These are phyloP conservation scores for Manihot esculenta DNA, from an alignment of 441 rosid genomes.

Conservation along the genomic window DNA sequence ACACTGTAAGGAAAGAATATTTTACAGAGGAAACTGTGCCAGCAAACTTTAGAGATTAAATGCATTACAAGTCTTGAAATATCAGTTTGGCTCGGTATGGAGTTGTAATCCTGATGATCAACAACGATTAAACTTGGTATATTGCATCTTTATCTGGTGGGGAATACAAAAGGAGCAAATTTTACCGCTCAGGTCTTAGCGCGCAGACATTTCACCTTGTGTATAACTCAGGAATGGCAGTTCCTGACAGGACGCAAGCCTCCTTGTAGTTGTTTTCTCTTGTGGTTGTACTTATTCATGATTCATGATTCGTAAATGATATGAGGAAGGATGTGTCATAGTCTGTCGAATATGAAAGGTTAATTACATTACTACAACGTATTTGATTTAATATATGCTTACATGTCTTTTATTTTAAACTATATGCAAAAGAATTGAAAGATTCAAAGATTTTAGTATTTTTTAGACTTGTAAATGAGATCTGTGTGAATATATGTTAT, in stretches of 20 bases:
- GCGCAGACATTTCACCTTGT: not conserved
- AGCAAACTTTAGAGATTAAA: conserved; percentile 45
- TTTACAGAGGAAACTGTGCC: conserved; percentile 84
- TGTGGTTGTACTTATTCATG: not conserved
- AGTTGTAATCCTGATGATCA: not conserved
- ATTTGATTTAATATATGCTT: no score
- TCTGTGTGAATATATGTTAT: no score
- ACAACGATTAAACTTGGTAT: not conserved
- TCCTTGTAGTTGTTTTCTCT: not conserved
- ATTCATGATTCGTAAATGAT: not conserved
- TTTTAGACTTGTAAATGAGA: no score
- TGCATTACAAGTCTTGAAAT: not conserved
- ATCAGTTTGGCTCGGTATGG: conserved; percentile 3
- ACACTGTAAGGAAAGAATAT: conserved; percentile 64
- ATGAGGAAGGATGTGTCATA: not conserved
- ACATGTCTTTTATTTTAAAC: no score
- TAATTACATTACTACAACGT: no score
- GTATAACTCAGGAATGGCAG: not conserved
- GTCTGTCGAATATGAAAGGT: not conserved
- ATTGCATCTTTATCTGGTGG: not conserved
- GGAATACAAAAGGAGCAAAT: not conserved
- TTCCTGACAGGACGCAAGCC: not conserved
- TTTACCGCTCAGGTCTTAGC: not conserved
- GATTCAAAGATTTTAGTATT: no score
- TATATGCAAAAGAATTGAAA: no score